Evolutionary conservation across 2,329 filamentous ascomycete genomes (phyloP).

Genomic region (Stemphylium beticola): DNA sequence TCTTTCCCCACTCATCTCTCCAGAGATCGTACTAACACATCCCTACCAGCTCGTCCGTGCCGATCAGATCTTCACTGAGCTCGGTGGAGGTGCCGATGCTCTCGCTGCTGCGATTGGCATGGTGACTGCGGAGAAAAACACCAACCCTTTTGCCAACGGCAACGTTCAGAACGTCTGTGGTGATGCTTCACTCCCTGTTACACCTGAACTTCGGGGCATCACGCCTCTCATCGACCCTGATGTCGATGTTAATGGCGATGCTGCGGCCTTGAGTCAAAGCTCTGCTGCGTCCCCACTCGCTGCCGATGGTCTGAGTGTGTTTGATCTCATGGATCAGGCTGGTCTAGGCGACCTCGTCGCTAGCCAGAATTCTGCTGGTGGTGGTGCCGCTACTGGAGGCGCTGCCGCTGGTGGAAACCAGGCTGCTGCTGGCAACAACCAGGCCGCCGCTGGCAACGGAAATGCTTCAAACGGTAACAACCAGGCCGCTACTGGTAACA

Average conservation of each 20-base stretch:
- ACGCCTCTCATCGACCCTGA: conserved; percentile 71
- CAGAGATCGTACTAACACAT: not conserved
- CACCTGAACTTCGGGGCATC: conserved; percentile 67
- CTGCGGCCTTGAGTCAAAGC: conserved; percentile 65
- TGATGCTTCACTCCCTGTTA: conserved; percentile 67
- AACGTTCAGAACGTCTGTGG: conserved; percentile 67
- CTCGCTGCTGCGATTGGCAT: conserved; percentile 67
- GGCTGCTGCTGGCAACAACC: conserved; percentile 2
- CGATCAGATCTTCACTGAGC: conserved; percentile 67
- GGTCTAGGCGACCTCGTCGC: conserved; percentile 68
- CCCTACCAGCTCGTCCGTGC: conserved; percentile 63
- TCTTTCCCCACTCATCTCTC: not conserved
- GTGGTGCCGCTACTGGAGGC: conserved; percentile 44
- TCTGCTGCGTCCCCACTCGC: conserved; percentile 63
- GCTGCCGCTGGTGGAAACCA: conserved; percentile 25
- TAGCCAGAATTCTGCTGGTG: conserved; percentile 45
- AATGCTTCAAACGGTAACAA: conserved; percentile 28
- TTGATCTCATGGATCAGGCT: conserved; percentile 66
- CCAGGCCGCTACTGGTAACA: not conserved
- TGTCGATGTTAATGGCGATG: conserved; percentile 62
- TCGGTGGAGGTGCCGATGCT: conserved; percentile 66
- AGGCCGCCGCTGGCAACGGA: conserved; percentile 3
- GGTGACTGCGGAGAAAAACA: conserved; percentile 74
- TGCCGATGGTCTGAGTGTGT: conserved; percentile 68
- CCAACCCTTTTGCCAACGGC: conserved; percentile 68